A percentile compares a stretch with the other conserved stretches of the same genome.
Conservation (phyloP, 1,284 basidiomycete species). For the Thecaphora thlaspeos region DNA sequence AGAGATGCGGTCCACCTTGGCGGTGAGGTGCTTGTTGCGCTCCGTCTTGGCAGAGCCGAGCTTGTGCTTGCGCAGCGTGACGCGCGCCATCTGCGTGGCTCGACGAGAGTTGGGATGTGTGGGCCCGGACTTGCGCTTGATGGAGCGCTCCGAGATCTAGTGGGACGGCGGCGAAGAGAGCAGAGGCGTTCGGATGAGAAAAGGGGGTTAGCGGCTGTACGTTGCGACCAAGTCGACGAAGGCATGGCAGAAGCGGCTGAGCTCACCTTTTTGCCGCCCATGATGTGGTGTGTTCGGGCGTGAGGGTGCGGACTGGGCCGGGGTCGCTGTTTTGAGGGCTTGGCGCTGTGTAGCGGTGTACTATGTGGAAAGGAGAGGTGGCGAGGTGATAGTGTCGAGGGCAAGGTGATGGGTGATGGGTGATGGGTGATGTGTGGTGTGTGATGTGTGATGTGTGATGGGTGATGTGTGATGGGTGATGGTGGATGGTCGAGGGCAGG, state of each 20-base stretch:
- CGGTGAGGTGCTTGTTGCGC: constrained; percentile 22
- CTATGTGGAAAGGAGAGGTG: background rate
- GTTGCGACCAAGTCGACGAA: background rate
- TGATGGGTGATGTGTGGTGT: too few relatives aligned
- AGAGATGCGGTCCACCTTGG: constrained; percentile 52
- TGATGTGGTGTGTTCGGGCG: background rate
- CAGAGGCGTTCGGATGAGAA: background rate
- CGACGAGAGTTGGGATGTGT: constrained; percentile 53
- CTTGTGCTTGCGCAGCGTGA: constrained; percentile 41
- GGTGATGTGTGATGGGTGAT: too few relatives aligned
- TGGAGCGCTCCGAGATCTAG: constrained; percentile 50
- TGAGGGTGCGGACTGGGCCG: too few relatives aligned
- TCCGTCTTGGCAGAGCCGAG: constrained; percentile 31
- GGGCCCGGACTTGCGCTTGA: constrained; percentile 51
- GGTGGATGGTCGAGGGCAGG: too few relatives aligned
- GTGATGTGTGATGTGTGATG: too few relatives aligned
- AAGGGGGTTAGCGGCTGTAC: background rate
- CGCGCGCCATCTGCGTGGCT: constrained; percentile 47
- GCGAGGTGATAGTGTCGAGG: too few relatives aligned
- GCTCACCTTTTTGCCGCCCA: constrained; percentile 50
- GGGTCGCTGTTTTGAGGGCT: too few relatives aligned
- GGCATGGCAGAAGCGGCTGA: background rate
- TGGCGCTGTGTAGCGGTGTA: too few relatives aligned
- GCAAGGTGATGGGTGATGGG: background rate
- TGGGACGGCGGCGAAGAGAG: background rate